These are phyloP conservation scores for Emergomyces orientalis DNA, from an alignment of 2,329 filamentous ascomycete species.

Conservation along the genomic window DNA sequence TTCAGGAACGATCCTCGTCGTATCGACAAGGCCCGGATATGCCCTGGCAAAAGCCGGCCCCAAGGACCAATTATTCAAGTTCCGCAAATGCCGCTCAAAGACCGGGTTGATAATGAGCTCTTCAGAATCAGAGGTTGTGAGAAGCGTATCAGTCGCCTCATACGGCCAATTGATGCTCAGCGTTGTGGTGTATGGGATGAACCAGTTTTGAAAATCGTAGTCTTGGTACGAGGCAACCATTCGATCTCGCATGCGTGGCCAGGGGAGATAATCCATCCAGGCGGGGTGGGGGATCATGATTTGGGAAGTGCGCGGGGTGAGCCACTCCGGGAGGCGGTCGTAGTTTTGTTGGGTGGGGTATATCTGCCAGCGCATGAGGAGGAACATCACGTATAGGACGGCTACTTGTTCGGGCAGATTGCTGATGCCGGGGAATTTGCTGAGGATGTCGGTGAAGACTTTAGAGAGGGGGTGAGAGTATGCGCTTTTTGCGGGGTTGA, in stretches of 20 bases:
- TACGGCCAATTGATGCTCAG: conserved; percentile 79
- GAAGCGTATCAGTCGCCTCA: conserved; percentile 59
- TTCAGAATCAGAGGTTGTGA: conserved; percentile 44
- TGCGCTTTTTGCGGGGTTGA: conserved; percentile 57
- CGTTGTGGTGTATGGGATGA: conserved; percentile 69
- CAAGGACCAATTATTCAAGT: conserved; percentile 72
- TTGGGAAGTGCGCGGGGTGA: conserved; percentile 58
- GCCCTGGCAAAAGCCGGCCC: conserved; percentile 57
- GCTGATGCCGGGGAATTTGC: conserved; percentile 71
- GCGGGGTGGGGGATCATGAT: conserved; percentile 59
- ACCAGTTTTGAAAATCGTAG: conserved; percentile 69
- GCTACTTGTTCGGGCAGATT: conserved; percentile 74
- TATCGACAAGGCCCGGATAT: conserved; percentile 50
- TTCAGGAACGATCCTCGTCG: conserved; percentile 24
- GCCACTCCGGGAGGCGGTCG: conserved; percentile 64
- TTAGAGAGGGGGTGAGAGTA: conserved; percentile 70
- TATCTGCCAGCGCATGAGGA: conserved; percentile 78
- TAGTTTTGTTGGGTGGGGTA: conserved; percentile 71
- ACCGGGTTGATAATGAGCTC: conserved; percentile 76
- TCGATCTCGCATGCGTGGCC: conserved; percentile 64
- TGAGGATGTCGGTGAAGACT: conserved; percentile 74
- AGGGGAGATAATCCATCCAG: conserved; percentile 78
- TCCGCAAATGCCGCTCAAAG: conserved; percentile 69
- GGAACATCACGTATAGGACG: conserved; percentile 77
- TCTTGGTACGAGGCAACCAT: conserved; percentile 47